Conservation (phyloP, 83 land plant species). For the Picea abies region DNA sequence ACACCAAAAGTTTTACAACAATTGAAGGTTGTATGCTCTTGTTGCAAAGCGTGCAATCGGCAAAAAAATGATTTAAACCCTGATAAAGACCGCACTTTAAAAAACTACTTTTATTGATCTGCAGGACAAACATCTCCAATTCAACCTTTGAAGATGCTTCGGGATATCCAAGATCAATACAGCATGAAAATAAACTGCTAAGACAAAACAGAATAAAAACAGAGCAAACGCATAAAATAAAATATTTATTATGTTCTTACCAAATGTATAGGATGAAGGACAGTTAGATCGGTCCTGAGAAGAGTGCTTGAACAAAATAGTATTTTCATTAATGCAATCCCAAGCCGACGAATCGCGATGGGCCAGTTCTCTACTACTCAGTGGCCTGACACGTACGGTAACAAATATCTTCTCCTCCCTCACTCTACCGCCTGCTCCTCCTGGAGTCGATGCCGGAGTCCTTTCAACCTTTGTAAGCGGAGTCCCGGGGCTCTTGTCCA, state of each 20-base stretch:
- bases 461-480: constrained; percentile 41
- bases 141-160: not conserved
- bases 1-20: too few species aligned
- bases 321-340: constrained; percentile 80
- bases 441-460: constrained; percentile 56
- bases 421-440: constrained; percentile 27
- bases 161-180: not conserved
- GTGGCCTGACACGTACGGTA: constrained; percentile 85
- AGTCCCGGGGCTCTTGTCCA: constrained; percentile 25
- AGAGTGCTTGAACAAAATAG: constrained; percentile 51
- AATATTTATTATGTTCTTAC: constrained; percentile 30
- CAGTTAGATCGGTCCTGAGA: constrained; percentile 65
- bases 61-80: too few species aligned
- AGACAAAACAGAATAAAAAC: not conserved
- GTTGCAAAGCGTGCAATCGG: too few species aligned
- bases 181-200: not conserved
- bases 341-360: constrained; percentile 73
- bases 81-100: too few species aligned
- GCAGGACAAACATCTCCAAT: too few species aligned
- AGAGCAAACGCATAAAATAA: not conserved
- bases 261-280: constrained; percentile 72
- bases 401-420: constrained; percentile 94
- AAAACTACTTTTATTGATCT: too few species aligned
- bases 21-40: too few species aligned
- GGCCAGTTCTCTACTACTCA: constrained; percentile 63